A percentile compares a stretch with the other conserved stretches of the same genome.
phyloP scores from a whole-genome alignment of 768 basidiomycete species.

The Termitomyces titanicus region DNA sequence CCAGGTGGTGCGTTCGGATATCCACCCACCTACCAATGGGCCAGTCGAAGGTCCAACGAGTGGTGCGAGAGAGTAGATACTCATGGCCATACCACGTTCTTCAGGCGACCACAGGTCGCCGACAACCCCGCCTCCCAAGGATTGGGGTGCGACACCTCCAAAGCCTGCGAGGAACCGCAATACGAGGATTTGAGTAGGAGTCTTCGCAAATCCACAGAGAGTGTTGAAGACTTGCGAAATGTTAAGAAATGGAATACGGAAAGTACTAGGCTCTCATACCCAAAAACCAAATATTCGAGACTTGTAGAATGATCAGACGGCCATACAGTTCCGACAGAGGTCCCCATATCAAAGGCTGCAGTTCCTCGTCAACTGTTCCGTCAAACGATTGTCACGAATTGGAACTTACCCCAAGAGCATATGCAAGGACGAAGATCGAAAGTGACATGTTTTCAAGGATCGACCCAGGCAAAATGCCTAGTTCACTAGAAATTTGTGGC shows the following conservation, averaged over 20 bases:
- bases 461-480: constrained; percentile 26
- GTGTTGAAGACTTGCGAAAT: constrained; percentile 39
- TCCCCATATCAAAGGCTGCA: constrained; percentile 33
- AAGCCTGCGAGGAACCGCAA: constrained; percentile 64
- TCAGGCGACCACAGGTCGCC: constrained; percentile 51
- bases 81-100: constrained; percentile 49
- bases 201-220: constrained; percentile 47
- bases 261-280: constrained; percentile 33
- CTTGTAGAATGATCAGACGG: constrained; percentile 46
- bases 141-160: constrained; percentile 62
- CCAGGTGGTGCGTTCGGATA: constrained; percentile 50
- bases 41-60: constrained; percentile 42
- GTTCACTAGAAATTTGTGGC: constrained; percentile 23
- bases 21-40: constrained; percentile 35
- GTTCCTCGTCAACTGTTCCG: neutral
- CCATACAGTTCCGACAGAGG: constrained; percentile 38
- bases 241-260: neutral
- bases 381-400: neutral
- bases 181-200: constrained; percentile 46
- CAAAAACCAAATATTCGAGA: constrained; percentile 56
- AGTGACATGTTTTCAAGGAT: constrained; percentile 36
- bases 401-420: constrained; percentile 29
- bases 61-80: constrained; percentile 52
- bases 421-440: constrained; percentile 41
- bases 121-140: constrained; percentile 55